These are phyloP conservation scores for Exophiala bonariae DNA, from an alignment of 2,329 filamentous ascomycete species.

Conservation along the genomic window DNA sequence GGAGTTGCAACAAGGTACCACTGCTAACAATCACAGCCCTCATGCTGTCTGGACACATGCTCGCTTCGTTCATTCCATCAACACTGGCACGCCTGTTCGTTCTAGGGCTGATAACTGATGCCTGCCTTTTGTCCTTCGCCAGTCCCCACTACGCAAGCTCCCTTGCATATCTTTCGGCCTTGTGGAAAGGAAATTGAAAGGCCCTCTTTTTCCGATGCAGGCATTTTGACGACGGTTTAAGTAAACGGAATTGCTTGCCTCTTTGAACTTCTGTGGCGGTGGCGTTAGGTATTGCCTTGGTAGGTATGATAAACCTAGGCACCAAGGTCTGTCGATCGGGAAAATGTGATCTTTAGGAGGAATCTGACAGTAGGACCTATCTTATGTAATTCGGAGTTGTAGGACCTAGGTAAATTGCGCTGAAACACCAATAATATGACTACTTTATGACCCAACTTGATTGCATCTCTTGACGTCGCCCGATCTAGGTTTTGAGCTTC, in stretches of 20 bases:
- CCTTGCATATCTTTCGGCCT: conserved; percentile 16
- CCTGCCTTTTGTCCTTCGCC: conserved; percentile 21
- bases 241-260: not conserved
- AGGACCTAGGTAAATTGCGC: too few relatives aligned
- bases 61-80: conserved; percentile 21
- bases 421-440: too few relatives aligned
- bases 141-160: conserved; percentile 23
- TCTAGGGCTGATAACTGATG: conserved; percentile 23
- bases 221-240: too few relatives aligned
- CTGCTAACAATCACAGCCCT: conserved; percentile 17
- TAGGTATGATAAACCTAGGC: not conserved
- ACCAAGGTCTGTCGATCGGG: not conserved
- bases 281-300: conserved; percentile 7
- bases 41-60: conserved; percentile 22
- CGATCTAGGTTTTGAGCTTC: too few relatives aligned
- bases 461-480: too few relatives aligned
- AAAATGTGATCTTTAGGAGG: not conserved
- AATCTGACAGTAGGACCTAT: too few relatives aligned
- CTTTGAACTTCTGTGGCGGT: not conserved
- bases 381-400: too few relatives aligned
- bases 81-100: conserved; percentile 21
- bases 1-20: conserved; percentile 26
- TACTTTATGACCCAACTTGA: too few relatives aligned
- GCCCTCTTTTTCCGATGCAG: not conserved
- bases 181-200: conserved; percentile 7